Evolutionary conservation across 208 protist genomes (phyloP), one percentile per base, ranked within the genome.

Genomic region (Vickermania ingenoplastis): DNA sequence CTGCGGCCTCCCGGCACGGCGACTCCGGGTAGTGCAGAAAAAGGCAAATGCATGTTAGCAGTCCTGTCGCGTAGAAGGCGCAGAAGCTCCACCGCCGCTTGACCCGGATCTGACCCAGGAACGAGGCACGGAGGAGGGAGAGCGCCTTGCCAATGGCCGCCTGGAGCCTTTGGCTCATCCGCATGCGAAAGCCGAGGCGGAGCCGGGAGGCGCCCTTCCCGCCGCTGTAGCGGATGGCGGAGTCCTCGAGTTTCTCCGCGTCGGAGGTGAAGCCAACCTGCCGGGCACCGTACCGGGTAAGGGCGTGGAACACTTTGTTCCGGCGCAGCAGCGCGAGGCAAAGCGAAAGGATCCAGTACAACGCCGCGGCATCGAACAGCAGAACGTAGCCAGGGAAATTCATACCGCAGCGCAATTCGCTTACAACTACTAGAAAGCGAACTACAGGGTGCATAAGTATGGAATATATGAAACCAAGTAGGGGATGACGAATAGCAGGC

Each of bases 321-420:
- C 21, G 11, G 22, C 84, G 80, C 5, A 84, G 23, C 7, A 75
- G 31, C 17, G 88, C 60, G 21, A 77, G 59, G 3, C 66, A 45
- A 5, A 86, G 31, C 1, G 81, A 75, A 1, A 57, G 41, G 1
- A 59, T 24, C 81, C 84, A 91, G 64, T 86, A 91, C 7, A 78
- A 11, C 29, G 67, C 13, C 54, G 41, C 54, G 11, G 7, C 45
- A 29, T 21, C 5, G 41, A 59, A 22, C 14, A 59, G 13, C 5
- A 59, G 27, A 11, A 59, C 54, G 25, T 29, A 17, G 11, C 13
- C 54, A 7, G n/a, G 7, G 21, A 45, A 45, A 45, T 17, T 45
- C 36, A 45, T 45, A n/a, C 11, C 11, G 11, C 36, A 45, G 17
- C 36, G 11, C 17, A 45, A 45, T 45, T 7, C 7, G 36, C 36